A percentile compares a stretch with the other conserved stretches of the same genome.
These are phyloP conservation scores for Leishmania turanica DNA, from an alignment of 208 protist species.

Conservation along the genomic window DNA sequence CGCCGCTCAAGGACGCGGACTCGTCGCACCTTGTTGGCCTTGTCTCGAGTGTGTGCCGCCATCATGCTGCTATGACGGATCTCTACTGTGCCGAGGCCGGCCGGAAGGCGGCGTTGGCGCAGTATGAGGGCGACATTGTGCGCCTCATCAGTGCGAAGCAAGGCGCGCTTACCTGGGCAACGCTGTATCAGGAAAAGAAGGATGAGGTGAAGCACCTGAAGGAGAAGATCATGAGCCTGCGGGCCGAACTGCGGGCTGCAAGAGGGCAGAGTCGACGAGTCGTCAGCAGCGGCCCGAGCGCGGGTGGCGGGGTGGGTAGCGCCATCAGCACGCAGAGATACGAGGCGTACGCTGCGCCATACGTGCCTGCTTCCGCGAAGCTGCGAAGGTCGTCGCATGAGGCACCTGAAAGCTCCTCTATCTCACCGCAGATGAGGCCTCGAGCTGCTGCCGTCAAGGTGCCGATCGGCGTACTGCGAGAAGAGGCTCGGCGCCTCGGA, in stretches of 20 bases:
- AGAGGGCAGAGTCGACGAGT: neutral
- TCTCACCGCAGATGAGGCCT: neutral
- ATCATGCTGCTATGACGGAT: conserved; percentile 7
- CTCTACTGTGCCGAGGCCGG: conserved; percentile 12
- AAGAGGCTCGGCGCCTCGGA: conserved; percentile 53
- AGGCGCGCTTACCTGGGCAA: conserved; percentile 34
- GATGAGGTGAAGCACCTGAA: conserved; percentile 42
- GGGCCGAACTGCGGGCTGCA: conserved; percentile 23
- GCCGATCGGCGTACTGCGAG: conserved; percentile 37
- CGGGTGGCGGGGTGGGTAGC: conserved; percentile 13
- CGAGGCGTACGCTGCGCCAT: conserved; percentile 51
- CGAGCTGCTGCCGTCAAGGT: neutral
- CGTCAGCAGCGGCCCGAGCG: neutral
- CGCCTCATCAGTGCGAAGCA: conserved; percentile 38
- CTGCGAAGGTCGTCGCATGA: neutral
- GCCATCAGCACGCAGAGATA: conserved; percentile 38
- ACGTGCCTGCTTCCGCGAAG: conserved; percentile 39
- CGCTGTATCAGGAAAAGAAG: conserved; percentile 45
- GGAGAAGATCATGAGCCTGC: conserved; percentile 40
- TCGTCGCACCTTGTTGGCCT: conserved; percentile 18
- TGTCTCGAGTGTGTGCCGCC: conserved; percentile 1
- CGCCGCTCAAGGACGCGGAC: conserved; percentile 11
- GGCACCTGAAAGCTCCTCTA: neutral
- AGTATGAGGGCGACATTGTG: conserved; percentile 45
- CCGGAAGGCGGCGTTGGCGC: conserved; percentile 15